Evolutionary conservation across 805 yeast species (phyloP).

Genomic region (Jamesozyma piceae): DNA sequence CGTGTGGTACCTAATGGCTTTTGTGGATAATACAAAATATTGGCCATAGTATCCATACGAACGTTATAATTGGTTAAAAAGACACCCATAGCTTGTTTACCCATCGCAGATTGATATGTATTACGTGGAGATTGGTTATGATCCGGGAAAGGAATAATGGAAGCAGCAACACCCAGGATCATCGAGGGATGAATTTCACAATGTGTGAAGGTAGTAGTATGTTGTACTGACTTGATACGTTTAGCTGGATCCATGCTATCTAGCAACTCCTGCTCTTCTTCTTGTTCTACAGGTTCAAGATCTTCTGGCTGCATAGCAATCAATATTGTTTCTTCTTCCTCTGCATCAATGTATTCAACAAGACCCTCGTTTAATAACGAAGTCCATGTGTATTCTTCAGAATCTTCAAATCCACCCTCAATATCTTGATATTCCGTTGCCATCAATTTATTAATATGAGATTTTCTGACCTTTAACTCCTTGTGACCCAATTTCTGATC

Average conservation of each 20-base stretch:
- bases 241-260: constrained; percentile 47
- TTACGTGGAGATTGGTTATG: constrained; percentile 99
- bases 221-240: constrained; percentile 69
- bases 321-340: constrained; percentile 96
- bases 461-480: constrained; percentile 75
- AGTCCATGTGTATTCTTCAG: constrained; percentile 71
- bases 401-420: constrained; percentile 42
- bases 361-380: constrained; percentile 75
- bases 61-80: constrained; percentile 89
- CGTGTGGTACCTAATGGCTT: constrained; percentile 97
- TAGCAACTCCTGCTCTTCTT: constrained; percentile 31
- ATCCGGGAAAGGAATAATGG: constrained; percentile 98
- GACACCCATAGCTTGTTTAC: constrained; percentile 99
- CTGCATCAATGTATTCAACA: constrained; percentile 96
- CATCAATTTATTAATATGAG: constrained; percentile 64
- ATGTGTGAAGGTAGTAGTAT: constrained; percentile 84
- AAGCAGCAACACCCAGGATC: constrained; percentile 98
- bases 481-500: constrained; percentile 54
- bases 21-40: constrained; percentile 93
- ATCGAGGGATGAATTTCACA: constrained; percentile 98
- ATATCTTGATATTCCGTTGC: constrained; percentile 52
- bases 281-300: constrained; percentile 57
- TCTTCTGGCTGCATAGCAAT: constrained; percentile 99
- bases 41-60: constrained; percentile 99
- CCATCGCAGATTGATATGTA: constrained; percentile 99